Evolutionary conservation across 108 stramenopile species (phyloP).

Genomic region (Epithemia pelagica): DNA sequence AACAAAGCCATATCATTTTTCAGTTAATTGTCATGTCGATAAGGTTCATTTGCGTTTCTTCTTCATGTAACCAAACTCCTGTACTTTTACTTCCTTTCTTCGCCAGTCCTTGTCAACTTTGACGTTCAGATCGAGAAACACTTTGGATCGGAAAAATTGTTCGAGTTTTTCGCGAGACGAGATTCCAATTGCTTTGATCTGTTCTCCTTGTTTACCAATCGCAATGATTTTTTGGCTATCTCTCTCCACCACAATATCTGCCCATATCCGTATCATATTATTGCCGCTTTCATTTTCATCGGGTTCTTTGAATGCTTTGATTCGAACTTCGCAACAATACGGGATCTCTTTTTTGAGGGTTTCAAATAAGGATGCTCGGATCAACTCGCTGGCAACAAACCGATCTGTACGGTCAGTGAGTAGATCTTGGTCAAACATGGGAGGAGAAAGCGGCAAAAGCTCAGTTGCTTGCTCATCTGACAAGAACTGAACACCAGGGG

Average conservation of each 20-base stretch:
- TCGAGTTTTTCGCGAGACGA: slow-evolving; percentile 71
- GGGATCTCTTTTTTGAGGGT: slow-evolving; percentile 84
- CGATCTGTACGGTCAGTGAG: slow-evolving; percentile 80
- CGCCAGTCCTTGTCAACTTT: slow-evolving; percentile 96
- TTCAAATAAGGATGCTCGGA: slow-evolving; percentile 77
- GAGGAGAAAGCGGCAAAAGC: slow-evolving; percentile 58
- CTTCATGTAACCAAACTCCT: slow-evolving; percentile 76
- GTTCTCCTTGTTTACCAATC: slow-evolving; percentile 80
- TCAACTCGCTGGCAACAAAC: slow-evolving; percentile 84
- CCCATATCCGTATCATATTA: slow-evolving; percentile 61
- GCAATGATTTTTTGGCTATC: slow-evolving; percentile 91
- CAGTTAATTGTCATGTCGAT: slow-evolving; percentile 1
- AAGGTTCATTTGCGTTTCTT: not conserved
- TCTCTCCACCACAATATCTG: slow-evolving; percentile 77
- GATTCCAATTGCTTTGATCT: slow-evolving; percentile 83
- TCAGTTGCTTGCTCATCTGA: slow-evolving; percentile 39
- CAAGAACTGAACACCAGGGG: slow-evolving; percentile 25
- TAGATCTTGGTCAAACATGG: slow-evolving; percentile 63
- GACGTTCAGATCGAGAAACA: slow-evolving; percentile 80
- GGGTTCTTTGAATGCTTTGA: slow-evolving; percentile 84
- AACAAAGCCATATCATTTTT: not conserved
- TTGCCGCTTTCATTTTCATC: slow-evolving; percentile 20
- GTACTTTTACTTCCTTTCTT: slow-evolving; percentile 64
- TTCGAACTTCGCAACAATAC: slow-evolving; percentile 89
- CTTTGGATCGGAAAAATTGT: slow-evolving; percentile 51